Base-by-base conservation (phyloP, 169 alveolate species). In the Theileria sp. region DNA sequence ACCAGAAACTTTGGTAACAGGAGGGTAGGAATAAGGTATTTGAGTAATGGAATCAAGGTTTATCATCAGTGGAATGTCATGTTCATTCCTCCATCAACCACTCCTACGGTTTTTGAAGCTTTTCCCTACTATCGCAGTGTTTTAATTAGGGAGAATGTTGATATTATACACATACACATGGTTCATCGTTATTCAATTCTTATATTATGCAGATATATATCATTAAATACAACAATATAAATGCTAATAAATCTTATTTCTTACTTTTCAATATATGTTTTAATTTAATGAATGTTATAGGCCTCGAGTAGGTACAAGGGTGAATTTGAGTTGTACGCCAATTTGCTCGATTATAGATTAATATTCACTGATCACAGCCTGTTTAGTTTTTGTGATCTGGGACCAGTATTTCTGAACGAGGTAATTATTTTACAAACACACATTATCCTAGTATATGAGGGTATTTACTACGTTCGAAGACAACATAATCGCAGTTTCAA, bases 321-420 rank as follows among this genome's bases (percentile, higher is more conserved):
- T 25, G 88, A 87, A 54, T 79, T 91, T 38, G 80, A 71, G 32
- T 28, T 62, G 36, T 80, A 56, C 25, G 92, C 88, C 8, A 83
- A 67, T 62, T 23, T 88, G 17, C 38, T 91, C 72, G 93, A 93
- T 10, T 77, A 78, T 78, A 94, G 95, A 76, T 90, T 95, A 1
- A 98, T 98, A 23, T 98, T 94, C 89, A 98, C 99, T 12, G 99
- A 98, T 86, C 99, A 98, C 92, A 97, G 99, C n/a, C 92, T 98
- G 72, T 98, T 96, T 88, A 98, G 99, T 51, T 97, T 98, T 79
- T 92, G 97, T 19, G 98, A 96, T 81, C 89, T 94, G 12, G 99
- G 98, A 26, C 95, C 98, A 74, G 96, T 97, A n/a, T 97, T 95
- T 79, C 87, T 96, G 19, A 96, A 96, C 81, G 95, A 96, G 89